phyloP scores from a whole-genome alignment of 257 asterid genomes.

The Marsdenia floribunda region DNA sequence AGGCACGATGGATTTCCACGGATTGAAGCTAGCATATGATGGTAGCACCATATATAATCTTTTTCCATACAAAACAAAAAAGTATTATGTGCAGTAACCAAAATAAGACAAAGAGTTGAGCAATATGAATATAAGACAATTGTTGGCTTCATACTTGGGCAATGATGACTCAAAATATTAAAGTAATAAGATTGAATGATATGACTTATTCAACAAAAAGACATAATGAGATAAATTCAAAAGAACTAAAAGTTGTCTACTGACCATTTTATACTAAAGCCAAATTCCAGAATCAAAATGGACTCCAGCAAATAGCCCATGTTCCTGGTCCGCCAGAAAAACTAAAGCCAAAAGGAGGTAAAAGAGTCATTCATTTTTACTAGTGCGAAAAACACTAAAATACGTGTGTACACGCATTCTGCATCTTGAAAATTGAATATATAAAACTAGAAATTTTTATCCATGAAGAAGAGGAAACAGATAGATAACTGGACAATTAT shows the following conservation, averaged over 20 bases:
- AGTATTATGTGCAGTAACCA: too few species aligned
- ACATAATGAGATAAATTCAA: background rate
- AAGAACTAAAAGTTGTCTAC: conserved; percentile 12
- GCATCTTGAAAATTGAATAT: too few species aligned
- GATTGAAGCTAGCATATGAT: too few species aligned
- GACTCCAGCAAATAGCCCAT: conserved; percentile 92
- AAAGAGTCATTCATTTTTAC: conserved; percentile 16
- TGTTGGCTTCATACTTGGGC: too few species aligned
- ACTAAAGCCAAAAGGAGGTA: conserved; percentile 34
- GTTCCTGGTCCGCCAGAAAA: conserved; percentile 91
- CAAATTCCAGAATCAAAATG: conserved; percentile 85
- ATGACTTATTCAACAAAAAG: background rate
- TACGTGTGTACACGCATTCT: background rate
- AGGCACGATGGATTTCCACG: too few species aligned
- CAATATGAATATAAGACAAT: too few species aligned
- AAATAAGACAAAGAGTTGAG: too few species aligned
- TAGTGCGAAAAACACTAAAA: conserved; percentile 7
- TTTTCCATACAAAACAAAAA: too few species aligned
- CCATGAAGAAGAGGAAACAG: background rate
- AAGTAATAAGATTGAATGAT: background rate
- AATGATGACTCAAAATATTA: too few species aligned
- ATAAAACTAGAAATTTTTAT: background rate
- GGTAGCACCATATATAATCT: too few species aligned
- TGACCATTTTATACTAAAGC: conserved; percentile 79
- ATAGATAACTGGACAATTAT: too few species aligned